phyloP scores from a whole-genome alignment of 345 rosid species.

The Rhodamnia argentea region DNA sequence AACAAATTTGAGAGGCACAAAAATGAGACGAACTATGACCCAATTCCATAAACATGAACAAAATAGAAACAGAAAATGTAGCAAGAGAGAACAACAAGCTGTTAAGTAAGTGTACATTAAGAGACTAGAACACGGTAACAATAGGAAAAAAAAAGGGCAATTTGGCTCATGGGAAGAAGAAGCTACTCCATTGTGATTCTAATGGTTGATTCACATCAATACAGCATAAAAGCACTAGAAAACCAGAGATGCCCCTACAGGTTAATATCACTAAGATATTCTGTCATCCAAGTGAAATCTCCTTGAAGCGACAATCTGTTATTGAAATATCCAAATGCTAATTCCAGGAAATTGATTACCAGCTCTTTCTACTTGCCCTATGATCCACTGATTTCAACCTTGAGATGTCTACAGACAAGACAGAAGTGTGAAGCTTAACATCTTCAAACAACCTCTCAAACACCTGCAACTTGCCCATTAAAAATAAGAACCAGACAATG shows the following conservation, averaged over 20 bases:
- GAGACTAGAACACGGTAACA: neutral
- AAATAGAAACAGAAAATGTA: neutral
- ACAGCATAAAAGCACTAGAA: neutral
- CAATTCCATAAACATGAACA: neutral
- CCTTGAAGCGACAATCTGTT: neutral
- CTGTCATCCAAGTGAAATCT: neutral
- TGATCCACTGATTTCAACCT: neutral
- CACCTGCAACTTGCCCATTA: neutral
- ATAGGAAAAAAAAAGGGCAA: neutral
- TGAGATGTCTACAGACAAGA: neutral
- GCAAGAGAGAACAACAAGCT: neutral
- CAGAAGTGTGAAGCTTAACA: neutral
- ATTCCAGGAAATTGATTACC: neutral
- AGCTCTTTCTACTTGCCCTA: neutral
- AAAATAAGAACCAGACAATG: neutral
- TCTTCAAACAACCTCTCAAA: neutral
- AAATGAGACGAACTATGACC: too few species aligned
- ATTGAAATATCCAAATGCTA: neutral
- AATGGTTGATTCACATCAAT: neutral
- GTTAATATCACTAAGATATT: neutral
- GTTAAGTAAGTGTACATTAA: neutral
- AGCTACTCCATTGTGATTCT: neutral
- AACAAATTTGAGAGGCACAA: too few species aligned
- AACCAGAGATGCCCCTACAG: neutral
- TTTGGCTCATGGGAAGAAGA: neutral